These are phyloP conservation scores for Hymenoscyphus repandus DNA, from an alignment of 2,329 filamentous ascomycete genomes.

Conservation along the genomic window DNA sequence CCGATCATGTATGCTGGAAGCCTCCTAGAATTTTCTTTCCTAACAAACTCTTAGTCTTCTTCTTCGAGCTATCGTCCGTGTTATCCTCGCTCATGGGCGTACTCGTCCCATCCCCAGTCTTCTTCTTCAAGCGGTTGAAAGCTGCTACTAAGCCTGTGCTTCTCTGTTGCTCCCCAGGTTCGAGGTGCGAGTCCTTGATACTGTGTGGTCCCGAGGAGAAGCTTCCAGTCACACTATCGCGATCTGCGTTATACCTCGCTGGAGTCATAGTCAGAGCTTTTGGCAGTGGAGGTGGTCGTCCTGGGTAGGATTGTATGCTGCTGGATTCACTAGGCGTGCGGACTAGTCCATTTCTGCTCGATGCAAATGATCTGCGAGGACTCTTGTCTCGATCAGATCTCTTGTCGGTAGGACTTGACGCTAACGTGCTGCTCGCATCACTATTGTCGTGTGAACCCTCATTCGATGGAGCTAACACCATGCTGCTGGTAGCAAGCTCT, in stretches of 20 bases:
- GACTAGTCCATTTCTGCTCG: slow-evolving; percentile 20
- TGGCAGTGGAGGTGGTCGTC: slow-evolving; percentile 13
- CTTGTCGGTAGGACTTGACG: slow-evolving; percentile 21
- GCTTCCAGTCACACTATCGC: slow-evolving; percentile 11
- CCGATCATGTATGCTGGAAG: not conserved
- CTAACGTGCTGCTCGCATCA: slow-evolving; percentile 26
- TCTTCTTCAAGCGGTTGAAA: slow-evolving; percentile 23
- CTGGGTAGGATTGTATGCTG: slow-evolving; percentile 22
- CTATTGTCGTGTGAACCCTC: slow-evolving; percentile 30
- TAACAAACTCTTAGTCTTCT: slow-evolving; percentile 28
- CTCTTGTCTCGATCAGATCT: slow-evolving; percentile 27
- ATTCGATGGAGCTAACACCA: slow-evolving; percentile 27
- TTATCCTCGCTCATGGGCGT: slow-evolving; percentile 10
- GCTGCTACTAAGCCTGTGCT: slow-evolving; percentile 21
- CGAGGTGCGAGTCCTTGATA: slow-evolving; percentile 10
- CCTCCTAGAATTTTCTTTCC: slow-evolving; percentile 30
- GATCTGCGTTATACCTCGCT: slow-evolving; percentile 10
- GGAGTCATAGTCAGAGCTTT: slow-evolving; percentile 27
- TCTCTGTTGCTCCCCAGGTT: slow-evolving; percentile 5
- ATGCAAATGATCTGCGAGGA: slow-evolving; percentile 28
- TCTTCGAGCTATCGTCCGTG: slow-evolving; percentile 21
- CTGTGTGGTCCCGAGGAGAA: slow-evolving; percentile 8
- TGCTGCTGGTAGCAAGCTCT: slow-evolving; percentile 69
- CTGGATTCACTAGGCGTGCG: slow-evolving; percentile 26
- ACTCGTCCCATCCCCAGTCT: slow-evolving; percentile 8